These are phyloP conservation scores for Dryas alaskensis DNA, from an alignment of 306 rosid species.

Conservation along the genomic window DNA sequence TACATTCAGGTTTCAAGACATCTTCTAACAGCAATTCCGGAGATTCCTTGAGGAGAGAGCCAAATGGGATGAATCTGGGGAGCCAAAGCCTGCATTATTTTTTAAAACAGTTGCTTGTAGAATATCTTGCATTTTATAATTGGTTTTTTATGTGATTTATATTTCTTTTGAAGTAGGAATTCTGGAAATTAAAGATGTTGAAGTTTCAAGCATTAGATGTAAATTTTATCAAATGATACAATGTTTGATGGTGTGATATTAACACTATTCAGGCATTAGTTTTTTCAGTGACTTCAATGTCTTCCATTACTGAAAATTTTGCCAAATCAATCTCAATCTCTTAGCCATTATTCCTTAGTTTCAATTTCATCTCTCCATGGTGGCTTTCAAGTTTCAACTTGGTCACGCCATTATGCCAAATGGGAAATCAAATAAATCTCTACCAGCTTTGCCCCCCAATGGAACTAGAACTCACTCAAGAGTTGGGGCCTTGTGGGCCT, in stretches of 20 bases:
- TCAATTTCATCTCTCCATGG: background rate
- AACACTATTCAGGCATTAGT: background rate
- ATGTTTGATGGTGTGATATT: background rate
- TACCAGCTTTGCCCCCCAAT: too few species aligned
- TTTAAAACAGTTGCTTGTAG: background rate
- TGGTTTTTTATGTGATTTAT: background rate
- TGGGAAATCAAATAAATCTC: too few species aligned
- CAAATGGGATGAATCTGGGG: background rate
- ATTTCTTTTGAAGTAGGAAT: background rate
- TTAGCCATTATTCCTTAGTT: background rate
- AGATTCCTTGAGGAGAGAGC: background rate
- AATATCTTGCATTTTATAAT: background rate
- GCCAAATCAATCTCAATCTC: background rate
- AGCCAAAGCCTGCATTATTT: background rate
- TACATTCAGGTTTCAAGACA: background rate
- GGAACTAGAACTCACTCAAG: too few species aligned
- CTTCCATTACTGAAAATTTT: background rate
- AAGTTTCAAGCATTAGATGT: background rate
- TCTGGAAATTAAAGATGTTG: background rate
- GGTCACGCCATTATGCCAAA: too few species aligned
- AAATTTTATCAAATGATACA: slow-evolving; percentile 1
- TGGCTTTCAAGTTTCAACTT: background rate
- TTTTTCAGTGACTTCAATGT: background rate
- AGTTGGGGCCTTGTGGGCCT: too few species aligned
- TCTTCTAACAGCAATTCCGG: slow-evolving; percentile 1